phyloP scores from a whole-genome alignment of 2,329 filamentous ascomycete genomes.

The Aspergillus thermomutatus region DNA sequence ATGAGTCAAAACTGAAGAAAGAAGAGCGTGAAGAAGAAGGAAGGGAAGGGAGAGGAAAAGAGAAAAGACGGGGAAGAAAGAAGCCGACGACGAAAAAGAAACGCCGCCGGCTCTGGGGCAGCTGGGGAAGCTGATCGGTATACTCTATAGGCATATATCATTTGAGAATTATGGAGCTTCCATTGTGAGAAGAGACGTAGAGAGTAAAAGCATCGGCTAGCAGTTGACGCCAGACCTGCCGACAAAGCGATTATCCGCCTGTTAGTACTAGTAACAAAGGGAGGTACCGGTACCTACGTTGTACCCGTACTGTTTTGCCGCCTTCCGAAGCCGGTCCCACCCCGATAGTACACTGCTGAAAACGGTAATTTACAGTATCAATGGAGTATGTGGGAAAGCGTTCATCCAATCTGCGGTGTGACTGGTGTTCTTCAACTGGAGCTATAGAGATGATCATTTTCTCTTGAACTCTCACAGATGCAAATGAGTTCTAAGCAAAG shows the following conservation, averaged over 20 bases:
- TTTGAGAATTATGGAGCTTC: not conserved
- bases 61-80: conserved; percentile 5
- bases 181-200: too few species aligned
- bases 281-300: not conserved
- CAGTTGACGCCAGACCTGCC: conserved; percentile 15
- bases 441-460: too few species aligned
- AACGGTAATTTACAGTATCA: not conserved
- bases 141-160: not conserved
- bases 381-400: not conserved
- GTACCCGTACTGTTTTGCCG: conserved; percentile 15
- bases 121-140: not conserved
- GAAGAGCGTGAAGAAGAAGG: conserved; percentile 2
- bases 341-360: not conserved
- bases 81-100: conserved; percentile 13
- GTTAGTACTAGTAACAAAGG: not conserved
- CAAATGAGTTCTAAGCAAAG: not conserved
- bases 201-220: conserved; percentile 18
- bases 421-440: not conserved
- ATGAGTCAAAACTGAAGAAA: not conserved
- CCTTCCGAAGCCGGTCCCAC: conserved; percentile 22
- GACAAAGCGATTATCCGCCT: conserved; percentile 28
- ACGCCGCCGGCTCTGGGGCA: conserved; percentile 7
- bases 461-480: not conserved
- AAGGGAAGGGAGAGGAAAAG: conserved; percentile 3
- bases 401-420: not conserved